phyloP scores from a whole-genome alignment of 176 grass and related monocot genomes.

The Hordeum marinum region DNA sequence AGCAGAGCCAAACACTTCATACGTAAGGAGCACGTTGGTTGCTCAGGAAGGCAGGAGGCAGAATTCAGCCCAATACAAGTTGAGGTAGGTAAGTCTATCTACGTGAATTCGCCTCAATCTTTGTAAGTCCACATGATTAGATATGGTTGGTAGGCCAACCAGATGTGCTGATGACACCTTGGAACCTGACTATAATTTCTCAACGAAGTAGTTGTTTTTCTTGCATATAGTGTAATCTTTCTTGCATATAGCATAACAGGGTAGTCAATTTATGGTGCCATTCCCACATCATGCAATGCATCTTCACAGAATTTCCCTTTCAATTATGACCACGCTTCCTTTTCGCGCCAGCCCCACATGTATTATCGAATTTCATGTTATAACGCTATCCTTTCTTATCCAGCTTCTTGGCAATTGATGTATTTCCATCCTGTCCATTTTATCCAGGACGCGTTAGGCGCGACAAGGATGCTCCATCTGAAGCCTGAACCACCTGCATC shows the following conservation, averaged over 20 bases:
- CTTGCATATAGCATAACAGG: slow-evolving; percentile 2
- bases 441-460: slow-evolving; percentile 29
- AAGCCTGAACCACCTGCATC: not conserved
- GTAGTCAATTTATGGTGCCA: not conserved
- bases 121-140: not conserved
- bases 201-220: slow-evolving; percentile 12
- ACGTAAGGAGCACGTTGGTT: slow-evolving; percentile 17
- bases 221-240: not conserved
- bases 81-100: slow-evolving; percentile 47
- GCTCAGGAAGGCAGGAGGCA: slow-evolving; percentile 42
- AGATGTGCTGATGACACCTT: slow-evolving; percentile 25
- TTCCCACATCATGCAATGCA: not conserved
- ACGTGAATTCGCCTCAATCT: not conserved
- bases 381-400: not conserved
- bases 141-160: slow-evolving; percentile 26
- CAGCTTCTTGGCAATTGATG: not conserved
- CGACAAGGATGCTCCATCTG: not conserved
- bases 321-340: not conserved
- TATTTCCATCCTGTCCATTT: not conserved
- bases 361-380: not conserved
- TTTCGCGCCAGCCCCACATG: not conserved
- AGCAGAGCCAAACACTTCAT: slow-evolving; percentile 57
- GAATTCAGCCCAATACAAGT: slow-evolving; percentile 39
- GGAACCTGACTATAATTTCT: slow-evolving; percentile 12
- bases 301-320: not conserved